Percentiles rank a stretch among this genome's conserved stretches.
Evolutionary conservation across 495 filamentous ascomycete genomes (phyloP).

Genomic region (Lepidopterella palustris): DNA sequence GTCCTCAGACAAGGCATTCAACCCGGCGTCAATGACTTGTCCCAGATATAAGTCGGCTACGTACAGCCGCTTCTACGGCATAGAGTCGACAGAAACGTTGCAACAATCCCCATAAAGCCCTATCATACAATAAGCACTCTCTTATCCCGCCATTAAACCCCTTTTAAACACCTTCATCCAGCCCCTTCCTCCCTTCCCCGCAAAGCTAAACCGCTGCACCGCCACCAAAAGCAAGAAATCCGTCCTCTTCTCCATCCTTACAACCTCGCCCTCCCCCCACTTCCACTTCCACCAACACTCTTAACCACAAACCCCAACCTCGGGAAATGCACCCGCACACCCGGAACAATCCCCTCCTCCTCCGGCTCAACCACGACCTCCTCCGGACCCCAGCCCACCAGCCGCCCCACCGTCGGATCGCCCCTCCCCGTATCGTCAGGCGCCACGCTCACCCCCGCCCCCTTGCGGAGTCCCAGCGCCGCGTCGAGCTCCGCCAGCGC

Average conservation of each 20-base stretch:
- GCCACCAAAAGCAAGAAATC: neutral
- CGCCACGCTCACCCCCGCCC: slow-evolving; percentile 28
- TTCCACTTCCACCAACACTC: neutral
- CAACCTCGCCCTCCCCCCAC: neutral
- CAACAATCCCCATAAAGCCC: too few relatives aligned
- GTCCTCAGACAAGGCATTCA: too few relatives aligned
- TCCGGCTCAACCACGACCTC: slow-evolving; percentile 32
- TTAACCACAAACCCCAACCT: slow-evolving; percentile 33
- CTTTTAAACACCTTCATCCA: neutral
- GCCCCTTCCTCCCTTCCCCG: neutral
- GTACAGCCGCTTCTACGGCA: too few relatives aligned
- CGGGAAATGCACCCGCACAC: slow-evolving; percentile 33
- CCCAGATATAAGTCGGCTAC: too few relatives aligned
- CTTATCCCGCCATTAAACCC: too few relatives aligned
- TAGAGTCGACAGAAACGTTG: too few relatives aligned
- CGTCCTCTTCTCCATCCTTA: too few relatives aligned
- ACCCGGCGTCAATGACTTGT: too few relatives aligned
- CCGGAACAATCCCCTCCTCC: slow-evolving; percentile 20
- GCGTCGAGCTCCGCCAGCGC: slow-evolving; percentile 22
- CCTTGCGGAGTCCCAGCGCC: slow-evolving; percentile 25
- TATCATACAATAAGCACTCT: too few relatives aligned
- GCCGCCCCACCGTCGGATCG: slow-evolving; percentile 29
- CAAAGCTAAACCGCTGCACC: neutral
- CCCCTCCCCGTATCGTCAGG: slow-evolving; percentile 35
- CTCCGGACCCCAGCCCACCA: slow-evolving; percentile 29